Evolutionary conservation across 2,329 filamentous ascomycete species (phyloP), one percentile per base, ranked within the genome.

Genomic region (Aspergillus fructus): DNA sequence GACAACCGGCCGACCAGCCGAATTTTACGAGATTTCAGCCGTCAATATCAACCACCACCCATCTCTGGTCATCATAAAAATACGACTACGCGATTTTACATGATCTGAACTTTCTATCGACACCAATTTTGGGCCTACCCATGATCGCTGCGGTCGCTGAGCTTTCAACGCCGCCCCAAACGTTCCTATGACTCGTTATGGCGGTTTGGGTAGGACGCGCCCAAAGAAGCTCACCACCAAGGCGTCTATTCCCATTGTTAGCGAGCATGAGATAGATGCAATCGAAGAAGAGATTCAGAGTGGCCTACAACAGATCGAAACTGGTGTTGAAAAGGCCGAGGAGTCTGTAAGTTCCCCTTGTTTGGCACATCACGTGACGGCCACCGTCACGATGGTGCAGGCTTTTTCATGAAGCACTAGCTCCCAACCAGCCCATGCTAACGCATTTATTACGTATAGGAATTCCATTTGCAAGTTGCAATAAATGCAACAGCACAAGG

Each of bases 291-390:
- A 88, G 65, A 85, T 90, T 69, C 87, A 93, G 73, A 89, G 89
- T 67, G 89, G 89, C 74, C 90, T 85, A 81, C 86, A 83, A 79
- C 91, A 88, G 71, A 91, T 97, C 73, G 92, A 94, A 73, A 97
- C 93, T 65, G 94, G 94, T 77, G 94, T 99, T 68, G 94, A 99
- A 78, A 93, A 96, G 74, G 90, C 88, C 64, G 94, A 99, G 79
- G 93, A 97, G 85, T 93, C 93, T 80, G 94, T 97, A 78, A 86
- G 92, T 90, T 64, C 71, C 68, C 70, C 71, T 68, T 73, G 66
- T 30, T 30, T 30, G 9, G 3, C 9, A 21, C 50, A 64, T 76
- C 74, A 76, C 74, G 74, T 77, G 75, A 76, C 66, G 49, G 64
- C 59, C 55, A 62, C 65, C 65, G 66, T 56, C 63, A 64, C 65